Conservation (phyloP, 345 rosid species). For the Eutrema heterophyllum region DNA sequence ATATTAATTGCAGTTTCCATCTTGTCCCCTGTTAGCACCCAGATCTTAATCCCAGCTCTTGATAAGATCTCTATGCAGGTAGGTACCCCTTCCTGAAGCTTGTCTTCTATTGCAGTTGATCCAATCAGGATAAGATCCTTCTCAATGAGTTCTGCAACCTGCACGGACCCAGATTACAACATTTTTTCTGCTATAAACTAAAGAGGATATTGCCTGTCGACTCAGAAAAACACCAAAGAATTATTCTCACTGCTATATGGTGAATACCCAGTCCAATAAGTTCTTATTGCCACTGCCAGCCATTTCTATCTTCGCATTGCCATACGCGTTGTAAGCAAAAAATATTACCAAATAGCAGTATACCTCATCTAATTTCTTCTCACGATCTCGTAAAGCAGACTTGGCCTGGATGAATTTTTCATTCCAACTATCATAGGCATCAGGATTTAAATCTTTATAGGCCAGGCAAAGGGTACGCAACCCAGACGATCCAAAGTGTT, state of each 20-base stretch:
- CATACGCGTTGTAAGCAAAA: neutral
- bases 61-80: conserved; percentile 91
- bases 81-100: conserved; percentile 99
- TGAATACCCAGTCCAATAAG: neutral
- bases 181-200: neutral
- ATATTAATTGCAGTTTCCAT: conserved; percentile 98
- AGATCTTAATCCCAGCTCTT: conserved; percentile 95
- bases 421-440: conserved; percentile 87
- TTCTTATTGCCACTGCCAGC: neutral
- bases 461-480: conserved; percentile 98
- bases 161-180: conserved; percentile 21
- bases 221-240: neutral
- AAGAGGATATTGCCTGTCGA: neutral
- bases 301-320: neutral
- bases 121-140: conserved; percentile 87
- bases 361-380: conserved; percentile 97
- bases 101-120: conserved; percentile 95
- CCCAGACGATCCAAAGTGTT: conserved; percentile 91
- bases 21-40: conserved; percentile 98
- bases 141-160: conserved; percentile 93
- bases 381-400: conserved; percentile 90
- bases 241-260: neutral
- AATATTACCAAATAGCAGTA: neutral
- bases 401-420: conserved; percentile 97
- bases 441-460: conserved; percentile 68